Evolutionary conservation across 345 rosid genomes (phyloP), one percentile per base, ranked within the genome.

Genomic region (Populus ilicifolia): DNA sequence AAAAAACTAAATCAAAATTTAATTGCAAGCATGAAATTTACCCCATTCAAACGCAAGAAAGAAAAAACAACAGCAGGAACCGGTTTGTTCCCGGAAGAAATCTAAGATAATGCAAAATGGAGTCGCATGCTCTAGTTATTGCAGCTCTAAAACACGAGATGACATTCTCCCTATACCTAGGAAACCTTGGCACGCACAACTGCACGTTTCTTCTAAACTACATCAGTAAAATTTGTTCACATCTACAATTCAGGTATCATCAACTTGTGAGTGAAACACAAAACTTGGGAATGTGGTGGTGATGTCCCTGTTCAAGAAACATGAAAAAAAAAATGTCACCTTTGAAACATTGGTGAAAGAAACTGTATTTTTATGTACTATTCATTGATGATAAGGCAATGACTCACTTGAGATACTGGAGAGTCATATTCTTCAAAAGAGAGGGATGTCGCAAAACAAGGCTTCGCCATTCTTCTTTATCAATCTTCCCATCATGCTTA

Each of bases 381-480:
- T 59, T 59, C 64, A 59, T 9, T 43, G 2, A 8, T 69, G 6
- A 39, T 21, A 6, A 33, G 11, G 12, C 14, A 11, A 23, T 14
- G 25, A 52, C 80, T 72, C 30, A 78, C 80, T 65, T 78, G 30
- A 78, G 80, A 72, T 78, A 78, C 6, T 52, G 80, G 16, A 78
- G 76, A 36, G 80, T 78, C 80, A 78, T 78, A 67, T 96, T 96
- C 90, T 92, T 93, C 80, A 93, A 82, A 82, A 96, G 97, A 70
- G 92, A 90, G 33, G 98, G 97, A 82, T 96, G 97, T 67, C 94
- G 92, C 78, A 90, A 69, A 78, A 93, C 98, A 78, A 96, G 99
- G 89, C 80, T 89, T 83, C 97, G 88, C 98, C 99, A 96, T 83
- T 93, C 98, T 85, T 96, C 98, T 83, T 93, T 91, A 77, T 93